Base-by-base conservation (phyloP, 2,329 filamentous ascomycete species). In the Macrophomina phaseolina region DNA sequence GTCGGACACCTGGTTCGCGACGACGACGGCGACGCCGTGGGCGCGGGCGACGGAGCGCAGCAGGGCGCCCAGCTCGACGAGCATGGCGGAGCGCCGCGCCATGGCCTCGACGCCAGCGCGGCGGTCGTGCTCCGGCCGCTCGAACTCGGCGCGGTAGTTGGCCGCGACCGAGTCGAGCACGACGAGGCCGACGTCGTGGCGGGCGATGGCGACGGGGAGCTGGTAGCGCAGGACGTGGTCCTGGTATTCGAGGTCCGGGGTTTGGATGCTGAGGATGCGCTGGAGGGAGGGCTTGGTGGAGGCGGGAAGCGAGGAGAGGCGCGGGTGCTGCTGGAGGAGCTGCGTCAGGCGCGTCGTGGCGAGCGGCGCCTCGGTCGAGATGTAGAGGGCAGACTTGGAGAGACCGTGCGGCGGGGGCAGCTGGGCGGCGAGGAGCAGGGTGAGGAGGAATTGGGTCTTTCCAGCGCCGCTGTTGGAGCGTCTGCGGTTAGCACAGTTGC, bases 1-100 rank as follows among this genome's bases (percentile, higher is more conserved):
- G 79, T 99, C 95, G 5, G 92, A 91, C 36, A 99, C 94, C 78
- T 99, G 95, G 76, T 99, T 99, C 5, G 94, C 91, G 3, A 97
- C 91, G 0, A 99, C 93, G 34, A 99, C 85, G 30, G 93, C 94
- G 53, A 97, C 83, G 70, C 90, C 85, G 73, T 96, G 83, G 49
- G 85, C 86, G 45, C 87, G 86, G 0, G 95, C 95, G 1, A 98
- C 81, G 46, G 90, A 86, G 42, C 93, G 88, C 28, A 99, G 83
- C 61, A 92, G 83, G 48, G 89, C 86, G 42, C 94, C 92, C 2
- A 97, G 82, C 36, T 89, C 89, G 16, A 92, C 85, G 62, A 99
- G 87, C 74, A 97, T 91, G 61, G 87, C 84, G 69, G 90, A 90
- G 69, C 95, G 88, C 46, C 89, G 88, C 32, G 91, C 92, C 83